Evolutionary conservation across 805 yeast species (phyloP), one percentile per base, ranked within the genome.

Genomic region (Yamadazyma akitaensis): DNA sequence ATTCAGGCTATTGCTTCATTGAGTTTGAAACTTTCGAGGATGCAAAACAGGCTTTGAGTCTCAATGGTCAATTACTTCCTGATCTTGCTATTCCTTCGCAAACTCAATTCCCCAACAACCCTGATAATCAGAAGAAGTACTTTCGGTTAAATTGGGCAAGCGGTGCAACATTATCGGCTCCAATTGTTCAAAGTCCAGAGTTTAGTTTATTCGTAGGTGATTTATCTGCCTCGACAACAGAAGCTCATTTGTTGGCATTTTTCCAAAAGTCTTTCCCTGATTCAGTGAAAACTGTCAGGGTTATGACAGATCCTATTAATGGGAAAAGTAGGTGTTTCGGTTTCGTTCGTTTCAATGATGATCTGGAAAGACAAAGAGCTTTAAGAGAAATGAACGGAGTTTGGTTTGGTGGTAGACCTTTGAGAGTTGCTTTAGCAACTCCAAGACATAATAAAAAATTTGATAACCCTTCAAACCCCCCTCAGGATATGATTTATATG

Each of bases 81-180:
- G 83, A 80, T 53, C 61, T 70, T 10, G 76, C 76, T 36, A 65
- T 72, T 63, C 76, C 76, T 2, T 67, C 73, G 16, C 76, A 72
- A 50, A 68, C 60, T 37, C 65, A 64, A 40, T 65, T 53, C 43
- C 68, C 70, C 11, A 63, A 67, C 53, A 69, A 68, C 52, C 75
- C 76, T 9, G 74, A 70, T 49, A 72, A 71, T 51, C 76, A 70
- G 51, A 79, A 80, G 60, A 81, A 87, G 64, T 70, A 77, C 33
- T 85, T 85, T 61, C 73, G 92, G 56, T 74, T 86, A 51, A 86
- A 86, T 58, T 86, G 95, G 95, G 94, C 95, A 1, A 77, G 85
- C 25, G 90, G 89, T 13, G 92, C 92, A 9, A 86, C 92, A 11
- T 67, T 86, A 49, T 69, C 77, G 35, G 82, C 90, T 3, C 85